Evolutionary conservation across 768 basidiomycete genomes (phyloP).

Genomic region (Amylocystis lapponica): DNA sequence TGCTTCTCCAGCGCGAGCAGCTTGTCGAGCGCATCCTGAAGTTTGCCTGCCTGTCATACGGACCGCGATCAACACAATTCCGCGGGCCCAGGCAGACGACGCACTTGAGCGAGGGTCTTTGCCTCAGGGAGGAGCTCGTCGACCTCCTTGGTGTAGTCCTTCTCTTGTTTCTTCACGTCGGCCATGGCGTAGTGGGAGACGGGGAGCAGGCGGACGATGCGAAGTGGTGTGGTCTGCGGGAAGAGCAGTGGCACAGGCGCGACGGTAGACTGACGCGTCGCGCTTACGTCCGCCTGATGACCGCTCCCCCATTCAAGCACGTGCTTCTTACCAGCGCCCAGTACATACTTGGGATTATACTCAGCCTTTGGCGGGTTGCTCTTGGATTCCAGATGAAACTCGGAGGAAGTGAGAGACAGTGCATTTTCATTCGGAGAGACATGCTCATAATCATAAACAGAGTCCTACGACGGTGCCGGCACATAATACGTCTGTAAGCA

Average conservation of each 20-base stretch:
- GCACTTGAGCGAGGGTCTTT: slow-evolving; percentile 64
- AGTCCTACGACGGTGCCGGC: slow-evolving; percentile 41
- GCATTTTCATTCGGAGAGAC: slow-evolving; percentile 9
- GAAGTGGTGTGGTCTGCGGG: slow-evolving; percentile 8
- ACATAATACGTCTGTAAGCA: slow-evolving; percentile 39
- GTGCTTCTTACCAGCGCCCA: too few relatives aligned
- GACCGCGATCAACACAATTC: slow-evolving; percentile 8
- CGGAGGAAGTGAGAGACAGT: background rate
- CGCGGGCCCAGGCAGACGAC: slow-evolving; percentile 11
- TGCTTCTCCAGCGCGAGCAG: slow-evolving; percentile 90
- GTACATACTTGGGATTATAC: background rate
- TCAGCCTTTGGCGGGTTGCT: background rate
- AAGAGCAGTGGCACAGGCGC: slow-evolving; percentile 13
- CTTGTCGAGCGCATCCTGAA: slow-evolving; percentile 86
- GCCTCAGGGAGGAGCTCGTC: slow-evolving; percentile 68
- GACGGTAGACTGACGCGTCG: slow-evolving; percentile 31
- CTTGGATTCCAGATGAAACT: background rate
- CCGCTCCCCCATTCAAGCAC: too few relatives aligned
- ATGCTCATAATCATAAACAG: slow-evolving; percentile 20
- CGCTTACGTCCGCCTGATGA: slow-evolving; percentile 21
- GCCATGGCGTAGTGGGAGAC: slow-evolving; percentile 60
- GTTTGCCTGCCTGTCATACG: slow-evolving; percentile 59
- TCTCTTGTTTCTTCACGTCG: slow-evolving; percentile 79
- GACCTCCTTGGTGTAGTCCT: slow-evolving; percentile 84
- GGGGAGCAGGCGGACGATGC: slow-evolving; percentile 21